Percentiles rank a stretch among this genome's conserved stretches.
Conservation (phyloP, 2,329 filamentous ascomycete species). For the Zarea fungicola region DNA sequence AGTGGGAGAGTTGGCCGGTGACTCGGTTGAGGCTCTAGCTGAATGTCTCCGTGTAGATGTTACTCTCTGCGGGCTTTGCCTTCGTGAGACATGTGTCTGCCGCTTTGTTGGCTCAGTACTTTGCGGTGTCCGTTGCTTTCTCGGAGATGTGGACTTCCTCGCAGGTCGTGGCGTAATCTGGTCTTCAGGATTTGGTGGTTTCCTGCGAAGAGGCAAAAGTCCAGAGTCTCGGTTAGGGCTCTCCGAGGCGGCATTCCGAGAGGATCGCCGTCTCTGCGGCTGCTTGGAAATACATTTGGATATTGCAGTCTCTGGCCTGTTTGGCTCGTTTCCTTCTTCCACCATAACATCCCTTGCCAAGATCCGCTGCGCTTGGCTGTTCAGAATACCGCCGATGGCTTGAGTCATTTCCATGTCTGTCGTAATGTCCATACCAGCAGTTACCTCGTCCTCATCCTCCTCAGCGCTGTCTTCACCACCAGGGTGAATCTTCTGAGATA, state of each 20-base stretch:
- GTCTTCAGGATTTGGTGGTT: slow-evolving; percentile 15
- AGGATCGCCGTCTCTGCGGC: slow-evolving; percentile 27
- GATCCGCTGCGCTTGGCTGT: slow-evolving; percentile 23
- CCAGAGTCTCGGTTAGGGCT: slow-evolving; percentile 43
- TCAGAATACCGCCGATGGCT: slow-evolving; percentile 58
- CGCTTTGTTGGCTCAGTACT: not conserved
- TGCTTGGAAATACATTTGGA: slow-evolving; percentile 21
- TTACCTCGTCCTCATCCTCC: slow-evolving; percentile 52
- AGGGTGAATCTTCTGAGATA: slow-evolving; percentile 26
- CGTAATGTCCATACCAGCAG: slow-evolving; percentile 58
- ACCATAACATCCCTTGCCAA: slow-evolving; percentile 54
- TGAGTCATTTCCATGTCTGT: slow-evolving; percentile 59
- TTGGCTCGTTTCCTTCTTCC: slow-evolving; percentile 48
- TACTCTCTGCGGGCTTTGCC: not conserved
- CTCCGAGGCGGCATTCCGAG: slow-evolving; percentile 3
- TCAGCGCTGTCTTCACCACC: slow-evolving; percentile 34
- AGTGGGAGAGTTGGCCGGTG: not conserved
- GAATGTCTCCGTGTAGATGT: not conserved
- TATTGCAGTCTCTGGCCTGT: slow-evolving; percentile 36
- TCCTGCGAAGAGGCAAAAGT: slow-evolving; percentile 47
- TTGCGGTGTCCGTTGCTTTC: slow-evolving; percentile 34
- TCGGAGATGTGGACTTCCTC: slow-evolving; percentile 21
- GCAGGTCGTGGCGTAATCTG: slow-evolving; percentile 13
- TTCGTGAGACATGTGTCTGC: not conserved
- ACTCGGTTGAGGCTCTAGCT: not conserved